These are phyloP conservation scores for Backusella macrospora DNA, from an alignment of 192 early-diverging fungal species.

Conservation along the genomic window DNA sequence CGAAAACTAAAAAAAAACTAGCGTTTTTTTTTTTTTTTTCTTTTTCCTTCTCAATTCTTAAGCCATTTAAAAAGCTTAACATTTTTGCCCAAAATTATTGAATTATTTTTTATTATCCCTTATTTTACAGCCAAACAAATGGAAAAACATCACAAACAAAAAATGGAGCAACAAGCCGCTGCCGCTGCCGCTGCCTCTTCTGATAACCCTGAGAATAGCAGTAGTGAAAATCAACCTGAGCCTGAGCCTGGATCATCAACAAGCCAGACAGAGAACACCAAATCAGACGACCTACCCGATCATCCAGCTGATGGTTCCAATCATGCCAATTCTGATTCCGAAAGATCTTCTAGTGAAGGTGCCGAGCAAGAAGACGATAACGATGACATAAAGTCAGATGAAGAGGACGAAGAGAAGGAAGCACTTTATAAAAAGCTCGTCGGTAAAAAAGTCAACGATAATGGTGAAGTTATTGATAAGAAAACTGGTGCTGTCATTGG, in stretches of 20 bases:
- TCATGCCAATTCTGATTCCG: background rate
- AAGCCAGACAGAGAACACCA: background rate
- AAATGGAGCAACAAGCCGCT: background rate
- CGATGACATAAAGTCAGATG: background rate
- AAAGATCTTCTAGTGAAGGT: background rate
- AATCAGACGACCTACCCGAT: background rate
- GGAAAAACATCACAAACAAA: constrained; percentile 1
- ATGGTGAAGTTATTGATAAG: constrained; percentile 16
- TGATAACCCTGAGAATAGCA: background rate
- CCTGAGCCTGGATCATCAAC: background rate
- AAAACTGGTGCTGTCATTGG: background rate
- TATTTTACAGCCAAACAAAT: constrained; percentile 14
- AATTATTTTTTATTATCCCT: constrained; percentile 20
- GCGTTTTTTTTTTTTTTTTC: constrained; percentile 1
- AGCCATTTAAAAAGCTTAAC: background rate
- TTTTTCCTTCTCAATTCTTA: background rate
- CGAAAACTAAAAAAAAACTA: background rate
- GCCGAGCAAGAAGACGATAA: background rate
- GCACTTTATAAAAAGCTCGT: background rate
- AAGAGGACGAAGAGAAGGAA: background rate
- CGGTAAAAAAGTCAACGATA: constrained; percentile 16
- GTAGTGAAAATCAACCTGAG: background rate
- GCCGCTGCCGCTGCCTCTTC: constrained; percentile 1
- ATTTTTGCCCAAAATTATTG: constrained; percentile 13
- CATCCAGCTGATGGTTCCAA: background rate